These are phyloP conservation scores for Tillandsia leiboldiana DNA, from an alignment of 176 grass and related monocot genomes.

Conservation along the genomic window DNA sequence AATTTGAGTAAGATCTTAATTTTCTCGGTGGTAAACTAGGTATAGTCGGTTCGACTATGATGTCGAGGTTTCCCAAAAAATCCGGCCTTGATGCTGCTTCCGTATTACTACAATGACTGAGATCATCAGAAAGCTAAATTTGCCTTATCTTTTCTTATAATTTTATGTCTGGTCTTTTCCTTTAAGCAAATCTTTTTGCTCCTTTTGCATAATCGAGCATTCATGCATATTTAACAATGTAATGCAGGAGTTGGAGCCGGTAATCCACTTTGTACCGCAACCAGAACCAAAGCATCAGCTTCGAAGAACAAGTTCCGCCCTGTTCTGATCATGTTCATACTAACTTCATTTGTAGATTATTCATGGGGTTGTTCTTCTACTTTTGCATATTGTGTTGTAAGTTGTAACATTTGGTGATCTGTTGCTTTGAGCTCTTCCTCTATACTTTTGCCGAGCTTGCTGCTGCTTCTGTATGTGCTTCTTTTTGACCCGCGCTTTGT, in stretches of 20 bases:
- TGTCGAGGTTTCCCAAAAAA: no score
- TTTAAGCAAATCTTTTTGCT: slow-evolving; percentile 11
- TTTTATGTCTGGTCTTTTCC: slow-evolving; percentile 9
- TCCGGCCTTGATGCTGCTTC: no score
- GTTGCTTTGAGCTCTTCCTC: slow-evolving; percentile 3
- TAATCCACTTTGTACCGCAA: slow-evolving; percentile 43
- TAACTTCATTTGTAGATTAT: slow-evolving; percentile 27
- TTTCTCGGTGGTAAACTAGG: no score
- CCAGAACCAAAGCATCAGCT: slow-evolving; percentile 48
- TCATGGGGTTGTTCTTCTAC: slow-evolving; percentile 18
- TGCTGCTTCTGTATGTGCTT: background rate
- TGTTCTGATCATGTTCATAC: slow-evolving; percentile 52
- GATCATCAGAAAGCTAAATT: no score
- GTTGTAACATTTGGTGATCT: slow-evolving; percentile 8
- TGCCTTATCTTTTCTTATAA: background rate
- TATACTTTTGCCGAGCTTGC: background rate
- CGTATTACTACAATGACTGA: no score
- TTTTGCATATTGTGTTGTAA: slow-evolving; percentile 21
- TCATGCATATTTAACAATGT: background rate
- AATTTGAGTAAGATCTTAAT: no score
- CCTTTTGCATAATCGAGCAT: background rate
- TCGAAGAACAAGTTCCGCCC: slow-evolving; percentile 58
- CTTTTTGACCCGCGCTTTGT: background rate
- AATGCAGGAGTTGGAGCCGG: slow-evolving; percentile 41
- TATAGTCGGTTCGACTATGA: no score